Evolutionary conservation across 202 grass and related monocot species (phyloP).

Genomic region (Saccharum hybrid): DNA sequence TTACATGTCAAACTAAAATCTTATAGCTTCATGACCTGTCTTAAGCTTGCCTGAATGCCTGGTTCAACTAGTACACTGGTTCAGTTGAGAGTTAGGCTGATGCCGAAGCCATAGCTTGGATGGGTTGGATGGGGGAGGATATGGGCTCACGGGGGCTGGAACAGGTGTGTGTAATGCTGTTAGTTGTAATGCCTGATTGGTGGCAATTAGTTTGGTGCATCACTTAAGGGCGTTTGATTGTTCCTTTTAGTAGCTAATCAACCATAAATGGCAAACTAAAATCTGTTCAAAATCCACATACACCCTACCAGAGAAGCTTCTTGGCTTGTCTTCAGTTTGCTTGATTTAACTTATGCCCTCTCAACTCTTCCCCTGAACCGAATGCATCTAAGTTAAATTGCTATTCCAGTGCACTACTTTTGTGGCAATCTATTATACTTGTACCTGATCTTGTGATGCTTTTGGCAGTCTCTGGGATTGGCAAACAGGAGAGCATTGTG

Average conservation of each 20-base stretch:
- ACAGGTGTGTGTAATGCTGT: background rate
- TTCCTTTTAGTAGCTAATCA: background rate
- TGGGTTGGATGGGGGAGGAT: background rate
- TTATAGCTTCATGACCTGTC: background rate
- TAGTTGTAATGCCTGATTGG: background rate
- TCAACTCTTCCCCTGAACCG: background rate
- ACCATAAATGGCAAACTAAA: background rate
- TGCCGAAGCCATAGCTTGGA: background rate
- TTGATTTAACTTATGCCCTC: background rate
- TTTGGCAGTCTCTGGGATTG: conserved; percentile 54
- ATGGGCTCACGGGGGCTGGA: background rate
- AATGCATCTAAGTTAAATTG: background rate
- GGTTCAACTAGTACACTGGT: background rate
- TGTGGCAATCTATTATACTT: background rate
- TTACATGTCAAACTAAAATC: background rate
- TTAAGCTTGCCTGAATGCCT: background rate
- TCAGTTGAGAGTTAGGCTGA: background rate
- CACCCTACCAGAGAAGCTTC: background rate
- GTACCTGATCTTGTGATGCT: conserved; percentile 13
- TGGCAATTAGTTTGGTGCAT: background rate
- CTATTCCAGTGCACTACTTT: background rate
- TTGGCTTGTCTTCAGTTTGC: background rate
- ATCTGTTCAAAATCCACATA: background rate
- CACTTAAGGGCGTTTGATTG: background rate
- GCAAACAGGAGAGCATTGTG: conserved; percentile 22